Base-by-base conservation (phyloP, 2,329 filamentous ascomycete genomes). In the Fusarium duplospermum region DNA sequence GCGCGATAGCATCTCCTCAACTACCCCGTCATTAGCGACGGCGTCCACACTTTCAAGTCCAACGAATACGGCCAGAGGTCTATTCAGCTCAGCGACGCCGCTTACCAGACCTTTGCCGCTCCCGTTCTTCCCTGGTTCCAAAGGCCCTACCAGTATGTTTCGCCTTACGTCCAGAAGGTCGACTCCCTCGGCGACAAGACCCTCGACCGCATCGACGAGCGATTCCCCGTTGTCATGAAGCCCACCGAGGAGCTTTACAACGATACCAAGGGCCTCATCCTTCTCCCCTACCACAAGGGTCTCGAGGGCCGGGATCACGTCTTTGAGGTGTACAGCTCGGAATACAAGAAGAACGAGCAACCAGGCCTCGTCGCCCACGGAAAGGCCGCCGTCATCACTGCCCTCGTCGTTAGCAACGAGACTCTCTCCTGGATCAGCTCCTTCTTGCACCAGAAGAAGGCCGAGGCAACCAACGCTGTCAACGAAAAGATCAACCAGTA, bases 1-100 rank as follows among this genome's bases (percentile, higher is more conserved):
- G 38, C 45, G 77, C 47, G 38, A 7, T 35, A 97, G 94, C 95
- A 98, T 82, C 88, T 98, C 73, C 88, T 91, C 77, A 92, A 92
- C 75, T 98, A 97, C 84, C 96, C 96, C 45, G 84, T 97, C 75
- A 89, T 98, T 81, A 90, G 90, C 80, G 94, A 97, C 83, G 87
- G 91, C 79, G 90, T 98, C 83, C 86, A 90, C 70, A 91, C 90
- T 80, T 92, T 97, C 89, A 94, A 95, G 84, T 87, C 89, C 80
- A 94, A 96, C 85, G 92, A 94, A 60, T 92, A 94, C 81, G 95
- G 94, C 80, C 92, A 94, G 82, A 95, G 92, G 85, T 95, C 94
- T 50, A 86, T 98, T 81, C 88, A 93, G 78, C 84, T 96, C 72
- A 90, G 92, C 82, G 90, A 93, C 81, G 89, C 91, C 70, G 92